Evolutionary conservation across 192 early-diverging fungal genomes (phyloP), one percentile per base, ranked within the genome.

Genomic region (Chytriomyces sp.): DNA sequence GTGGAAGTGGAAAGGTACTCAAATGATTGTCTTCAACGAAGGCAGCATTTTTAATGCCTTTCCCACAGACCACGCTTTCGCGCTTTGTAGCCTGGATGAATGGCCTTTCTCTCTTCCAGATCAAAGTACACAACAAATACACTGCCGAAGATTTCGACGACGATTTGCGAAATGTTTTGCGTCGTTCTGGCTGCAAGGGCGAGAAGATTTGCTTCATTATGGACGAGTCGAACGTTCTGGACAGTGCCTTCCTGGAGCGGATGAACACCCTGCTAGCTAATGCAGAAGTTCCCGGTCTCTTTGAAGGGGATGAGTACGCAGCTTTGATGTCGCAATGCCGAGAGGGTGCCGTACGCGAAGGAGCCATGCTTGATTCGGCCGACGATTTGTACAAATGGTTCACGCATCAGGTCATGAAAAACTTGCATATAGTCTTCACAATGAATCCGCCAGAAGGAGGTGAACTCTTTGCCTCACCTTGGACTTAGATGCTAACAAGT

Each of bases 21-120:
- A 10, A 44, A 10, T 44, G 41, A 57, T 12, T 12, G 30, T 28
- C 17, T 57, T 17, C 12, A 26, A 30, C 28, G 28, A 57, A 57
- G 10, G 55, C n/a, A 30, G 30, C 30, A 28, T 17, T 36, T 61
- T 61, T 7, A 61, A 10, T 22, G 14, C 38, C 2, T 61, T 64
- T 37, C 22, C 7, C 64, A 53, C 32, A 75, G 84, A 98, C 98
- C 0, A 99, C 97, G 3, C 76, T 99, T 64, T 92, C 98, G 7
- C 89, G 98, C 4, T 99, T 99, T 72, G 97, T 96, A n/a, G 96
- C 96, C 0, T 99, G 98, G 98, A 94, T 99, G 94, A 99, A 99
- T 77, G 97, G 97, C 34, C 79, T 99, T 32, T 84, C 87, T 54
- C 92, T 99, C 32, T 93, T 94, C 86, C 97, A 99, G 78, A 91